These are phyloP conservation scores for Aplosporella prunicola DNA, from an alignment of 2,329 filamentous ascomycete species.

Conservation along the genomic window DNA sequence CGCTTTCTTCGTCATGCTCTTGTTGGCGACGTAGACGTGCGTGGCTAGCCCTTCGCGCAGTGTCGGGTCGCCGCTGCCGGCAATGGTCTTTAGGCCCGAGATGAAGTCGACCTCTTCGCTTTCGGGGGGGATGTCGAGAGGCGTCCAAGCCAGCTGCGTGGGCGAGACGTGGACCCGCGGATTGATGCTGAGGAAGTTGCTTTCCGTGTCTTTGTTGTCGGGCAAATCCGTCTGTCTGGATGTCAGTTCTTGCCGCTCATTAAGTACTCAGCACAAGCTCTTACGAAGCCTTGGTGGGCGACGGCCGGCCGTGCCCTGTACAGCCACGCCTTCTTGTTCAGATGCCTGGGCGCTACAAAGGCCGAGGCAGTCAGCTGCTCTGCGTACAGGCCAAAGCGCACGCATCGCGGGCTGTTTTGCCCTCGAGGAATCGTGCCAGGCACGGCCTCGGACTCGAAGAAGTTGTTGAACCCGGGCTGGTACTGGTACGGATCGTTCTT, in stretches of 20 bases:
- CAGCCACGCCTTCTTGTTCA: constrained; percentile 28
- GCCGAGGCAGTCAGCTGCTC: constrained; percentile 29
- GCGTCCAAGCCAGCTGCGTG: constrained; percentile 28
- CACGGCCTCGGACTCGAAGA: constrained; percentile 38
- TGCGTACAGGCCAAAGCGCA: constrained; percentile 28
- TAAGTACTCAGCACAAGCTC: constrained; percentile 7
- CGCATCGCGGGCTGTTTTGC: constrained; percentile 32
- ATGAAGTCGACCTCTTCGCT: constrained; percentile 24
- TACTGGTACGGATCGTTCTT: constrained; percentile 50
- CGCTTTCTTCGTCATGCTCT: constrained; percentile 27
- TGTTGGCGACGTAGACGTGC: constrained; percentile 26
- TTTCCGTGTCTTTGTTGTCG: constrained; percentile 27
- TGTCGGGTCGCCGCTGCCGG: constrained; percentile 29
- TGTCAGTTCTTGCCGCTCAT: neutral
- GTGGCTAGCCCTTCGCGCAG: constrained; percentile 27
- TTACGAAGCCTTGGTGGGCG: constrained; percentile 30
- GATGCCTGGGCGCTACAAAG: constrained; percentile 27
- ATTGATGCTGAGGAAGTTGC: constrained; percentile 27
- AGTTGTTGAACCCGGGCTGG: constrained; percentile 48
- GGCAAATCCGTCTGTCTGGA: constrained; percentile 23
- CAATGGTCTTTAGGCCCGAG: constrained; percentile 27
- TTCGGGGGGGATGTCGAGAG: constrained; percentile 25
- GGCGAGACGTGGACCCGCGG: constrained; percentile 28
- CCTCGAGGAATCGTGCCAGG: constrained; percentile 38
- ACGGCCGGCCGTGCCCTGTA: constrained; percentile 29